A percentile compares a stretch with the other conserved stretches of the same genome.
Conservation (phyloP, 257 asterid genomes). For the Scutellaria barbata region DNA sequence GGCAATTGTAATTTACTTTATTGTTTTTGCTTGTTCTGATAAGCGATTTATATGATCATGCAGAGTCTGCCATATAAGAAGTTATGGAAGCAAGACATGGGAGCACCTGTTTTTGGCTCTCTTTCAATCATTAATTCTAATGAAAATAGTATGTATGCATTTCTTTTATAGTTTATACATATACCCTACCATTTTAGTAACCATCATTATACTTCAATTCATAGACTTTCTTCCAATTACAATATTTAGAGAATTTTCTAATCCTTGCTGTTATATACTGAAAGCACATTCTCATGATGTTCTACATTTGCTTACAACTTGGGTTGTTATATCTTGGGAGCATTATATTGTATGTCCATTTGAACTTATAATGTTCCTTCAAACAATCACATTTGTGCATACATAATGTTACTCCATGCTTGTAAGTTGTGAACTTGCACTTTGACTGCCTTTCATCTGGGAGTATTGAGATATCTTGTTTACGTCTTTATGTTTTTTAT, state of each 20-base stretch:
- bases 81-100: conserved; percentile 76
- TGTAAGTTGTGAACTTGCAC: conserved; percentile 10
- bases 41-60: conserved; percentile 35
- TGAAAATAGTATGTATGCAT: conserved; percentile 57
- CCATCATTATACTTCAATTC: not conserved
- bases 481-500: conserved; percentile 14
- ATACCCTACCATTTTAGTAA: conserved; percentile 3
- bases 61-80: conserved; percentile 61
- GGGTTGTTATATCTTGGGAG: not conserved
- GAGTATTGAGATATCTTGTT: conserved; percentile 27
- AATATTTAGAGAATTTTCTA: not conserved
- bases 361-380: conserved; percentile 26
- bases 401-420: conserved; percentile 17
- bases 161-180: conserved; percentile 26
- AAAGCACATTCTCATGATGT: conserved; percentile 11
- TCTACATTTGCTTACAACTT: conserved; percentile 17
- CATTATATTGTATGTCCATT: conserved; percentile 1
- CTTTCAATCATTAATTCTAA: conserved; percentile 56
- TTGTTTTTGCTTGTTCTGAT: conserved; percentile 20
- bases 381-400: conserved; percentile 17
- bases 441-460: conserved; percentile 7
- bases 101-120: conserved; percentile 87
- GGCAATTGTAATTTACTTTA: conserved; percentile 16
- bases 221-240: conserved; percentile 7
- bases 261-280: conserved; percentile 15